Evolutionary conservation across 129 eudicot species (phyloP).

Genomic region (Solidago caesia): DNA sequence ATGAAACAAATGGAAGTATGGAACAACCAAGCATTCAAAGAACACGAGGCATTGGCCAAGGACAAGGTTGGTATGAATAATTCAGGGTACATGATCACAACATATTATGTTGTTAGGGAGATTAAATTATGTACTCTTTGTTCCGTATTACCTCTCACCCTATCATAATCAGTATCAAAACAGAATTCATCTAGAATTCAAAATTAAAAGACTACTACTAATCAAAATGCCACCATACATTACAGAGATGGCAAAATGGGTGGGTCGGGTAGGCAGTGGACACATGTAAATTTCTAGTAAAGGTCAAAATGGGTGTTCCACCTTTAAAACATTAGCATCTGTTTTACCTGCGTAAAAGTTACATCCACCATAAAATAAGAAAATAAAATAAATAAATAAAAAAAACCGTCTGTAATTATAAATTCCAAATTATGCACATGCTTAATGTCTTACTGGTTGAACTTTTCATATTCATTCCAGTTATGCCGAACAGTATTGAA

Average conservation of each 20-base stretch:
- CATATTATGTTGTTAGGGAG: background rate
- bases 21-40: constrained; percentile 17
- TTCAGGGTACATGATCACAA: background rate
- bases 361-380: background rate
- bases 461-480: constrained; percentile 10
- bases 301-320: background rate
- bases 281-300: background rate
- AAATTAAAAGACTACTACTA: too few species aligned
- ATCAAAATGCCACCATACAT: too few species aligned
- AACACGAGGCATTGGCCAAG: background rate
- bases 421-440: constrained; percentile 1
- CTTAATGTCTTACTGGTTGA: constrained; percentile 2
- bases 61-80: background rate
- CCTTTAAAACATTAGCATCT: background rate
- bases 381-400: too few species aligned
- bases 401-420: background rate
- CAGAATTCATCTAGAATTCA: too few species aligned
- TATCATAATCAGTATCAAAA: too few species aligned
- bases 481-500: constrained; percentile 6
- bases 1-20: constrained; percentile 12
- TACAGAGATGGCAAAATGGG: too few species aligned
- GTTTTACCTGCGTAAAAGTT: background rate
- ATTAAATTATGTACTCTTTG: background rate
- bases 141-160: too few species aligned
- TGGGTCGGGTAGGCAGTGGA: too few species aligned